phyloP scores from a whole-genome alignment of 305 asterid species.

The Rubia peregrina region DNA sequence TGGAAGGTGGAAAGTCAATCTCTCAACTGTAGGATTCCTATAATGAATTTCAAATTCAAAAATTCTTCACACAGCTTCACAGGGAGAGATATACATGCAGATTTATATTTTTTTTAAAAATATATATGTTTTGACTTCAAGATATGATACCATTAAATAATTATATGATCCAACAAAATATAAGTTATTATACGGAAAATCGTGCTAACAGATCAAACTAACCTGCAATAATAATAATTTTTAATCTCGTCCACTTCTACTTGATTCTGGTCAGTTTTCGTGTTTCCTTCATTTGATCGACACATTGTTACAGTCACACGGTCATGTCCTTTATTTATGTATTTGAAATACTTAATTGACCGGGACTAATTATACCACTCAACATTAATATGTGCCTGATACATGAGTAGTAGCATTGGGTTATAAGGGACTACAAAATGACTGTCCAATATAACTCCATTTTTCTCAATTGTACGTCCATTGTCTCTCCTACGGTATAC shows the following conservation, averaged over 20 bases:
- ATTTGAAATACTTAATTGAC: background rate
- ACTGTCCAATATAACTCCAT: background rate
- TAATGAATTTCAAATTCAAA: background rate
- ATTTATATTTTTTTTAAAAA: too few species aligned
- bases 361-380: background rate
- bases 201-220: too few species aligned
- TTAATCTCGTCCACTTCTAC: background rate
- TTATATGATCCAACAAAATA: too few species aligned
- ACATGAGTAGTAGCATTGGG: background rate
- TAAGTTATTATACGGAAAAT: too few species aligned
- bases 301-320: background rate
- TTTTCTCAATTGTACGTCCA: background rate
- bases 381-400: background rate
- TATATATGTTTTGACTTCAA: too few species aligned
- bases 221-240: background rate
- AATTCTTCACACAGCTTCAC: slow-evolving; percentile 2
- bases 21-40: background rate
- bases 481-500: background rate
- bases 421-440: background rate
- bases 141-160: too few species aligned
- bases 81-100: background rate
- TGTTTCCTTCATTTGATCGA: background rate
- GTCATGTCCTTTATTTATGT: background rate
- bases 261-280: background rate
- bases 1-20: background rate